A percentile compares a stretch with the other conserved stretches of the same genome.
phyloP scores from a whole-genome alignment of 768 basidiomycete genomes.

The Boletus bicolor region DNA sequence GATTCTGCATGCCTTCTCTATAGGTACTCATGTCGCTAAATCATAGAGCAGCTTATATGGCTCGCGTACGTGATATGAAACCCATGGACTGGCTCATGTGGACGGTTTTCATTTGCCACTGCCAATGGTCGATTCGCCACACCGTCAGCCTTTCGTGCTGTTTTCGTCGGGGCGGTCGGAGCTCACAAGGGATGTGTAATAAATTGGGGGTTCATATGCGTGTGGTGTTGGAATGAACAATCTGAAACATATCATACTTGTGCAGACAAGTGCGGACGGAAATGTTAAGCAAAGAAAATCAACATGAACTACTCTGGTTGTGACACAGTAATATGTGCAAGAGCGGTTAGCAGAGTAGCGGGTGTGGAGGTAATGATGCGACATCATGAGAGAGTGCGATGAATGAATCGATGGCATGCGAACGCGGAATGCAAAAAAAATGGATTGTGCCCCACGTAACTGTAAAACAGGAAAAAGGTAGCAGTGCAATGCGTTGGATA shows the following conservation, averaged over 20 bases:
- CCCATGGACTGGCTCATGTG: neutral
- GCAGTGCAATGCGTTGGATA: constrained; percentile 23
- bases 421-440: constrained; percentile 16
- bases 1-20: neutral
- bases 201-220: constrained; percentile 2
- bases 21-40: constrained; percentile 4
- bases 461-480: constrained; percentile 15
- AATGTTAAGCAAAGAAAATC: constrained; percentile 14
- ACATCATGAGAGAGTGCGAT: constrained; percentile 17
- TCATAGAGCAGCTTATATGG: neutral
- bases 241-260: constrained; percentile 21
- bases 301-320: constrained; percentile 15
- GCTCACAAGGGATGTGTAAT: neutral
- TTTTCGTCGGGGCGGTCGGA: neutral
- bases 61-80: constrained; percentile 1
- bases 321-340: constrained; percentile 17
- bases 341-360: constrained; percentile 6
- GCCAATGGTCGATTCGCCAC: neutral
- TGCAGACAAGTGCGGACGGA: constrained; percentile 11
- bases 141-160: neutral
- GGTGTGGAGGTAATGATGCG: constrained; percentile 15
- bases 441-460: constrained; percentile 16
- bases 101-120: neutral
- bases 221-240: constrained; percentile 1
- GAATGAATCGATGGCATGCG: constrained; percentile 24